Conservation (phyloP, 805 yeast genomes). For the Candida vartiovaarae region DNA sequence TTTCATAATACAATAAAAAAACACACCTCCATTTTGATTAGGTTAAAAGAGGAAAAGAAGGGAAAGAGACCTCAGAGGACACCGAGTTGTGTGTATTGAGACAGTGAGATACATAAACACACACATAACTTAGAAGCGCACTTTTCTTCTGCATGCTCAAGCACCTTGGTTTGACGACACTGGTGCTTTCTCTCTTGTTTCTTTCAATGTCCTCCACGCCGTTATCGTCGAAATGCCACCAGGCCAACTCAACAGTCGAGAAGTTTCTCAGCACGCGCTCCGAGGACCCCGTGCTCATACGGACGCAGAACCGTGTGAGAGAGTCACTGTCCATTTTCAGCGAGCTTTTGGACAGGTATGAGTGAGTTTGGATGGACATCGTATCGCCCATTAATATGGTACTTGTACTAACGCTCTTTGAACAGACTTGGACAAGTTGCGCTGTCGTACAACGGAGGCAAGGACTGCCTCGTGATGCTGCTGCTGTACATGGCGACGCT, state of each 20-base stretch:
- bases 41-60: no score
- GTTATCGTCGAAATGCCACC: slow-evolving; percentile 1
- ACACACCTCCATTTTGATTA: no score
- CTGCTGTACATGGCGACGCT: slow-evolving; percentile 60
- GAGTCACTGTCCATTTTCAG: slow-evolving; percentile 4
- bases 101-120: no score
- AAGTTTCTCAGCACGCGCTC: background rate
- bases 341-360: slow-evolving; percentile 5
- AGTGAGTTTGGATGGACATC: background rate
- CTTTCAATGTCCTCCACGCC: background rate
- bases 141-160: background rate
- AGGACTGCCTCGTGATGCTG: slow-evolving; percentile 89
- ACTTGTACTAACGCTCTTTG: no score
- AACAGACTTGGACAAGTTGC: slow-evolving; percentile 43
- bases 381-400: no score
- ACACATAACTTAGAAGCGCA: background rate
- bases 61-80: no score
- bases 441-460: slow-evolving; percentile 91
- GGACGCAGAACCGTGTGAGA: slow-evolving; percentile 6
- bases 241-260: background rate
- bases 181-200: background rate
- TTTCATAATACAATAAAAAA: no score
- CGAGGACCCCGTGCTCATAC: background rate
- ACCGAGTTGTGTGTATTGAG: no score
- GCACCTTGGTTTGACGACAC: background rate